Conservation (phyloP, 176 grass and related monocot species). For the Cenchrus americanus region DNA sequence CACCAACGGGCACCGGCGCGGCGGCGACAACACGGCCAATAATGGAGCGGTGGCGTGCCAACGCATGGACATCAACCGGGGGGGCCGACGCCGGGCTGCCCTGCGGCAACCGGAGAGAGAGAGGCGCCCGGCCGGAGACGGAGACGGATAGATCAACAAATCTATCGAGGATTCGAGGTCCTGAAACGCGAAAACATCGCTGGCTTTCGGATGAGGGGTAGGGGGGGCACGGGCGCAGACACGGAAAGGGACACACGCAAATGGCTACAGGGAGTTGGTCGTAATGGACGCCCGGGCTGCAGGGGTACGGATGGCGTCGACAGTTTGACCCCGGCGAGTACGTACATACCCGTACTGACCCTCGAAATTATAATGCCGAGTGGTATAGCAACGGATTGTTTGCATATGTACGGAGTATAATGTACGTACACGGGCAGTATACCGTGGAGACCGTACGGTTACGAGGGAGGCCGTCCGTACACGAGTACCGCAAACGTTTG, state of each 20-base stretch:
- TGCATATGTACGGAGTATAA: not conserved
- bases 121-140: too few relatives aligned
- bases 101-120: not conserved
- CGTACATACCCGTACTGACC: not conserved
- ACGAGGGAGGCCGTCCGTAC: too few relatives aligned
- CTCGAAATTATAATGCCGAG: not conserved
- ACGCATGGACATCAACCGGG: slow-evolving; percentile 18
- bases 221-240: not conserved
- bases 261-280: slow-evolving; percentile 20
- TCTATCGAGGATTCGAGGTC: not conserved
- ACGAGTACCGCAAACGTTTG: too few relatives aligned
- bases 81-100: too few relatives aligned
- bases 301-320: slow-evolving; percentile 30
- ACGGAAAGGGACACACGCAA: not conserved
- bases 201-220: not conserved
- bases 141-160: not conserved
- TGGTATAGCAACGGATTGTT: not conserved
- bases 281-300: slow-evolving; percentile 38
- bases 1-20: not conserved
- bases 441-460: too few relatives aligned
- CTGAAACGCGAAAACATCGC: not conserved
- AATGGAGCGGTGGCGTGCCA: slow-evolving; percentile 46
- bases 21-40: slow-evolving; percentile 46
- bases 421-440: not conserved
- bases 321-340: slow-evolving; percentile 16